These are phyloP conservation scores for Shiraia bambusicola DNA, from an alignment of 2,329 filamentous ascomycete genomes.

Conservation along the genomic window DNA sequence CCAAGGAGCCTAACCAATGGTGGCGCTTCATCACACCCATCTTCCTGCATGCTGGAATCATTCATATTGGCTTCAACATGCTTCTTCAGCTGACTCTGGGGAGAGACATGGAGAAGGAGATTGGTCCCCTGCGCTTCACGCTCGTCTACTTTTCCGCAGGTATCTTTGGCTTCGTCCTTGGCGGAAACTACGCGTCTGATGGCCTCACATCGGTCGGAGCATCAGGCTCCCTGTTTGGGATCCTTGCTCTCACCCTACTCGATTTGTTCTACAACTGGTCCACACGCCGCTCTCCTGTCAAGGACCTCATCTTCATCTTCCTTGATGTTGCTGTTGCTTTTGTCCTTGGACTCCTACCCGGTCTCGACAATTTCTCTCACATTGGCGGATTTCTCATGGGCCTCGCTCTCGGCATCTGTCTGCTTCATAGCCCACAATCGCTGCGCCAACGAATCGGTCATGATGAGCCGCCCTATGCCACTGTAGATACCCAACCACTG, in stretches of 20 bases:
- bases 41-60: constrained; percentile 88
- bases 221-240: constrained; percentile 86
- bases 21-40: constrained; percentile 94
- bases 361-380: constrained; percentile 94
- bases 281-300: constrained; percentile 71
- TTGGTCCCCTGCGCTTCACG: constrained; percentile 84
- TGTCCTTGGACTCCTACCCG: constrained; percentile 85
- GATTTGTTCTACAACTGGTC: constrained; percentile 93
- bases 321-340: constrained; percentile 88
- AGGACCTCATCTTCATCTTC: constrained; percentile 84
- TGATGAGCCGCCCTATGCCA: constrained; percentile 68
- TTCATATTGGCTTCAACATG: constrained; percentile 96
- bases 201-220: constrained; percentile 81
- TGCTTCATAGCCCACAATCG: constrained; percentile 83
- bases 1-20: constrained; percentile 85
- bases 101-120: constrained; percentile 87
- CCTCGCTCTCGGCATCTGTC: constrained; percentile 78
- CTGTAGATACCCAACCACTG: constrained; percentile 50
- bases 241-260: constrained; percentile 83
- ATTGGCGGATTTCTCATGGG: constrained; percentile 96
- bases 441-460: constrained; percentile 73
- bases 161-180: constrained; percentile 94
- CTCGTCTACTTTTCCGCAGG: constrained; percentile 88
- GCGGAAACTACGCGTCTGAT: constrained; percentile 86
- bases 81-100: constrained; percentile 87